A percentile compares a stretch with the other conserved stretches of the same genome.
Evolutionary conservation across 2,329 filamentous ascomycete genomes (phyloP).

Genomic region (Sporothrix mexicana): DNA sequence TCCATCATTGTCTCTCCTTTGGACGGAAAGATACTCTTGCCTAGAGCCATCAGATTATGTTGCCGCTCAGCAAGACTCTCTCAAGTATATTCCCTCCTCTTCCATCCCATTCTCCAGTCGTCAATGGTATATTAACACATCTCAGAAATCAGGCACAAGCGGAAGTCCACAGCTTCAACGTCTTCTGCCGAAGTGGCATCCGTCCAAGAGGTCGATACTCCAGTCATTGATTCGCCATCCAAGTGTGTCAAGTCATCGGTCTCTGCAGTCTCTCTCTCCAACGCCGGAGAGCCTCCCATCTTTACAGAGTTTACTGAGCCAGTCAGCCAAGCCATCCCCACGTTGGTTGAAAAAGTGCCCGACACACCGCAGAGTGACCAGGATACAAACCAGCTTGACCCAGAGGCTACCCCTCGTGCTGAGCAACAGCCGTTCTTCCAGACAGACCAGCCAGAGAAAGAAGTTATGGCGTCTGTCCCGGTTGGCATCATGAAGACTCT

Average conservation of each 20-base stretch:
- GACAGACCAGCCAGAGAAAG: background rate
- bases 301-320: background rate
- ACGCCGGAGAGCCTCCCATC: background rate
- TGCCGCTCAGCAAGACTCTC: conserved; percentile 33
- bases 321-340: background rate
- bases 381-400: background rate
- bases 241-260: conserved; percentile 23
- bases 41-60: conserved; percentile 27
- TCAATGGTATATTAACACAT: background rate
- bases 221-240: background rate
- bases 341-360: background rate
- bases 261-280: conserved; percentile 15
- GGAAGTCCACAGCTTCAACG: conserved; percentile 51
- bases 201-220: background rate
- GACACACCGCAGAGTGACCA: background rate
- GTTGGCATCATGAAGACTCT: conserved; percentile 6
- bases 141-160: conserved; percentile 32
- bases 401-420: background rate
- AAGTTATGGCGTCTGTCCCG: conserved; percentile 5
- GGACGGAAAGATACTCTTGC: background rate
- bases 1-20: background rate
- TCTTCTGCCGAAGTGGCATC: conserved; percentile 3
- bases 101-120: background rate
- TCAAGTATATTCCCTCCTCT: conserved; percentile 25
- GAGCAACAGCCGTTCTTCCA: background rate